A percentile compares a stretch with the other conserved stretches of the same genome.
phyloP scores from a whole-genome alignment of 768 basidiomycete species.

The Suillus fuscotomentosus region DNA sequence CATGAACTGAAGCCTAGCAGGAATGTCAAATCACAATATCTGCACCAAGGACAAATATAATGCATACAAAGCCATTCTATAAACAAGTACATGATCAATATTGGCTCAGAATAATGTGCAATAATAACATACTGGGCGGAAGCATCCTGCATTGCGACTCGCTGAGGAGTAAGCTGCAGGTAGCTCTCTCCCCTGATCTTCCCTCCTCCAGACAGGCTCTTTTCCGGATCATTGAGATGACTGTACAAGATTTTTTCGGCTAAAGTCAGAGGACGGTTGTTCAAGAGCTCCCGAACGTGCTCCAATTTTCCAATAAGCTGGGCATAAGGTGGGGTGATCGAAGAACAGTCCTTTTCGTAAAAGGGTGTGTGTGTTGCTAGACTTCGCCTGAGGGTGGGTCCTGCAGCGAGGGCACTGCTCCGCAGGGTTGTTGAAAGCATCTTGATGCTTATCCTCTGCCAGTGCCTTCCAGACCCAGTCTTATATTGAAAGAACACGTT shows the following conservation, averaged over 20 bases:
- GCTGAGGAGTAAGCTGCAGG: slow-evolving; percentile 85
- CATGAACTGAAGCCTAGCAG: slow-evolving; percentile 88
- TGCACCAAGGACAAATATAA: background rate
- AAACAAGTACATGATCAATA: slow-evolving; percentile 11
- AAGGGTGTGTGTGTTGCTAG: slow-evolving; percentile 42
- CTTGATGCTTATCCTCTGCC: background rate
- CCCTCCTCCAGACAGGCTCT: slow-evolving; percentile 60
- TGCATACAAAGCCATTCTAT: slow-evolving; percentile 79
- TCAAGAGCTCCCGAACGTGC: slow-evolving; percentile 64
- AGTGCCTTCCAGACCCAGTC: background rate
- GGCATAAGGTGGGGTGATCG: slow-evolving; percentile 86
- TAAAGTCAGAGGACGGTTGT: slow-evolving; percentile 80
- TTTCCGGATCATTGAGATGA: slow-evolving; percentile 80
- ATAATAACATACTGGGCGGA: slow-evolving; percentile 71
- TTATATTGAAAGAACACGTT: background rate
- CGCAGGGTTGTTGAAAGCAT: slow-evolving; percentile 25
- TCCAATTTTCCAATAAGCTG: slow-evolving; percentile 68
- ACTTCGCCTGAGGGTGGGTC: slow-evolving; percentile 23
- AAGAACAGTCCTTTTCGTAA: slow-evolving; percentile 56
- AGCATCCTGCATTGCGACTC: slow-evolving; percentile 98
- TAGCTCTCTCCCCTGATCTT: slow-evolving; percentile 84
- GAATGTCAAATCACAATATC: slow-evolving; percentile 3
- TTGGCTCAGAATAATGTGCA: background rate
- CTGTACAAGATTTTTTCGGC: slow-evolving; percentile 98
- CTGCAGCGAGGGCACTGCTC: slow-evolving; percentile 12